Base-by-base conservation (phyloP, 768 basidiomycete species). In the Panus rudis region DNA sequence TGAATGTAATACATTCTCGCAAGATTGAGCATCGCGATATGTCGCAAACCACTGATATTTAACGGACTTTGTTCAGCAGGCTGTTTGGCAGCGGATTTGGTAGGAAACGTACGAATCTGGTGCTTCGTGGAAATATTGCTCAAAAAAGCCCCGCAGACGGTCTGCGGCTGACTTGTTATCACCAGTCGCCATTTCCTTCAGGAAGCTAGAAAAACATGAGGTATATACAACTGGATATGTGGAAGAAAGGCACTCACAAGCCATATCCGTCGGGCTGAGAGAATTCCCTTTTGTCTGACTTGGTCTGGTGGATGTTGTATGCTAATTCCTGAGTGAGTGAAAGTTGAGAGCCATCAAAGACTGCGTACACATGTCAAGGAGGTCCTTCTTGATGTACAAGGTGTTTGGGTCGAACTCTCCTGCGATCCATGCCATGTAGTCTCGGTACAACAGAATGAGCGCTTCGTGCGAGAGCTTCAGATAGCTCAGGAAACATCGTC, bases 91-190 rank as follows among this genome's bases (percentile, higher is more conserved):
- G 19, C 4, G 4, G 6, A 13, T 11, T 12, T 12, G 22, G 1
- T 21, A 0, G 37, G 20, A 22, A 6, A 69, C 86, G 52, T 46
- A 89, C 87, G 86, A 91, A 59, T 91, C 87, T 49, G 78, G 81
- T 25, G 69, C 73, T 43, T 84, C 79, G 49, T 89, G 82, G 54
- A 92, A 92, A 54, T 78, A 82, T 47, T 91, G 89, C 57, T 91
- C 88, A 51, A 91, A 92, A 59, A 85, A 92, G 41, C 76, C 67
- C 25, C 87, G 74, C 28, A 92, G 62, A 51, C 78, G 81, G 50
- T 88, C 86, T 2, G 75, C 70, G 0, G 85, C 86, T 7, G 73
- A 51, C 34, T 76, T 77, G 48, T 80, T 79, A 59, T 91, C 87
- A 0, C 84, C 84, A 4, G 75, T 72, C 11, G 72, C 67, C n/a